Percentiles rank a stretch among this genome's conserved stretches.
Evolutionary conservation across 2,329 filamentous ascomycete genomes (phyloP).

Genomic region (Biscogniauxia mediterranea): DNA sequence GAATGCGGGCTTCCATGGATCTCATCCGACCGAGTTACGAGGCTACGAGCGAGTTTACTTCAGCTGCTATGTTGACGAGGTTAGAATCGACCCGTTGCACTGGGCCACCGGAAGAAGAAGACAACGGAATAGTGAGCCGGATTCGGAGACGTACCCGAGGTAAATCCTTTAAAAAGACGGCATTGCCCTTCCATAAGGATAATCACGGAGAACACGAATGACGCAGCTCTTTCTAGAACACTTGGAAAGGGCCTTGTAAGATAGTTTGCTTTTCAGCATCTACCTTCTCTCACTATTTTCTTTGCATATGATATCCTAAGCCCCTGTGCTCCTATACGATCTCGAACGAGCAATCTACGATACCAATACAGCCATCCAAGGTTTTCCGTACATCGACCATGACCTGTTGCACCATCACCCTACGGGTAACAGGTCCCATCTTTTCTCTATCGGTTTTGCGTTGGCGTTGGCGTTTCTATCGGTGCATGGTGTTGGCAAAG

Average conservation of each 20-base stretch:
- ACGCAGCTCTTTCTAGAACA: slow-evolving; percentile 1
- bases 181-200: slow-evolving; percentile 29
- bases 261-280: slow-evolving; percentile 7
- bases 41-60: slow-evolving; percentile 85
- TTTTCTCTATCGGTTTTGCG: slow-evolving; percentile 18
- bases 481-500: slow-evolving; percentile 26
- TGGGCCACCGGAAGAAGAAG: slow-evolving; percentile 13
- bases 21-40: slow-evolving; percentile 81
- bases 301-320: slow-evolving; percentile 25
- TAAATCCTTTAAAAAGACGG: slow-evolving; percentile 33
- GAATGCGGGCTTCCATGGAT: slow-evolving; percentile 84
- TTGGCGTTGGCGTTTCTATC: slow-evolving; percentile 28
- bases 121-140: slow-evolving; percentile 29
- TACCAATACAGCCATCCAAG: slow-evolving; percentile 19
- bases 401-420: slow-evolving; percentile 5
- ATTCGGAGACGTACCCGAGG: slow-evolving; percentile 35
- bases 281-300: slow-evolving; percentile 12
- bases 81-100: slow-evolving; percentile 71
- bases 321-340: slow-evolving; percentile 23
- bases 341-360: slow-evolving; percentile 29
- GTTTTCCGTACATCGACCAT: slow-evolving; percentile 9
- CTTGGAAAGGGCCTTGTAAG: slow-evolving; percentile 8
- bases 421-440: slow-evolving; percentile 5
- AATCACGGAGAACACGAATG: slow-evolving; percentile 31
- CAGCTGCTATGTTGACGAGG: slow-evolving; percentile 77